Evolutionary conservation across 148 eudicot species (phyloP).

Genomic region (Heliamphora exappendiculata): DNA sequence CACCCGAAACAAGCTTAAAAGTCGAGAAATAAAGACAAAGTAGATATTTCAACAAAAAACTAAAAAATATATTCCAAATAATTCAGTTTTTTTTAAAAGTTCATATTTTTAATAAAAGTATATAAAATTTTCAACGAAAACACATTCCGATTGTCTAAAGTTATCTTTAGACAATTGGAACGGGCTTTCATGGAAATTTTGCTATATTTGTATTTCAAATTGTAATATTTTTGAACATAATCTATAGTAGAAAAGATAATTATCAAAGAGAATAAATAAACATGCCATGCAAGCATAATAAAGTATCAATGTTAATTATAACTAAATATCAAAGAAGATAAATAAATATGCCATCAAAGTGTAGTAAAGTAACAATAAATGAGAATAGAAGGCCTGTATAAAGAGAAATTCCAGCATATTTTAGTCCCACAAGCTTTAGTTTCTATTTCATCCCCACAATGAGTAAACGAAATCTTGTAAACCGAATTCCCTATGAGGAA

Average conservation of each 20-base stretch:
- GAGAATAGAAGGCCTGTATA: background rate
- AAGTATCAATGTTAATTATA: background rate
- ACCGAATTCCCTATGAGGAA: background rate
- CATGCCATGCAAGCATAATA: background rate
- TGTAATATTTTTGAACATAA: background rate
- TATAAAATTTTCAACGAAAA: too few species aligned
- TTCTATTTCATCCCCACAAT: background rate
- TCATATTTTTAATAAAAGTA: too few species aligned
- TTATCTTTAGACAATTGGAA: too few species aligned
- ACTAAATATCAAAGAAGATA: too few species aligned
- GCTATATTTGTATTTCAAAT: background rate
- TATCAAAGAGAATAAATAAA: background rate
- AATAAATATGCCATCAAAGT: too few species aligned
- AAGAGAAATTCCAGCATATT: background rate
- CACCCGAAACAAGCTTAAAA: too few species aligned
- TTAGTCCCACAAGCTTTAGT: background rate
- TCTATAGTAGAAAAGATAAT: background rate
- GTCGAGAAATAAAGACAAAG: too few species aligned
- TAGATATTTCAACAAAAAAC: too few species aligned
- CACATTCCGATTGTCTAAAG: too few species aligned
- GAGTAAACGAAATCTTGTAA: background rate
- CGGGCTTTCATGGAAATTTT: background rate
- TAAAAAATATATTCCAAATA: too few species aligned
- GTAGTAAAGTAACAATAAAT: too few species aligned
- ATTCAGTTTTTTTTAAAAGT: too few species aligned